These are phyloP conservation scores for Trypanosoma conorhini DNA, from an alignment of 208 protist genomes.

Conservation along the genomic window DNA sequence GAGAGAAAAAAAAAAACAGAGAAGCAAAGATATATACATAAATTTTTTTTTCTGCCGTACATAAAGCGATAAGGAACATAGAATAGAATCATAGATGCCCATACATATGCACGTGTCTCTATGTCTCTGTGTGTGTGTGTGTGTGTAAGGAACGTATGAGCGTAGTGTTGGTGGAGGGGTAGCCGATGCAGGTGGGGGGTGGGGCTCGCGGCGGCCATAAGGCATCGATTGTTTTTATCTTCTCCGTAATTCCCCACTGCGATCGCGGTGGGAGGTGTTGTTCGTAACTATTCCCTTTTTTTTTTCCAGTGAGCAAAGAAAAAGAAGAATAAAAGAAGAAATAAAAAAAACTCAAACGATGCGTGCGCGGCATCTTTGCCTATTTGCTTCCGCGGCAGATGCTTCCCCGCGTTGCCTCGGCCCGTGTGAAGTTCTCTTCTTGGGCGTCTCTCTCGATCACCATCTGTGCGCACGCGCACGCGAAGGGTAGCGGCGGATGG, in stretches of 20 bases:
- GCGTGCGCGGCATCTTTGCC: no score
- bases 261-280: background rate
- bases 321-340: background rate
- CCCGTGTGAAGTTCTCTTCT: no score
- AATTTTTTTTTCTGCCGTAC: background rate
- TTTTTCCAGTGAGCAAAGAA: background rate
- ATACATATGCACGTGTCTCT: background rate
- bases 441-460: no score
- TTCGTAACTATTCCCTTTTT: background rate
- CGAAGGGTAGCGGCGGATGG: no score
- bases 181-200: background rate
- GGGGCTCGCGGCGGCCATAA: background rate
- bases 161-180: background rate
- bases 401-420: no score
- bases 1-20: background rate
- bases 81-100: background rate
- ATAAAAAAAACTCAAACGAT: background rate
- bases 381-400: no score
- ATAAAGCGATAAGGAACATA: background rate
- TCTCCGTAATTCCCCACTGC: background rate
- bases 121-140: no score
- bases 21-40: constrained; percentile 4
- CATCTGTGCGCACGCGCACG: no score
- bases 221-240: background rate
- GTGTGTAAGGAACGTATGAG: no score